Evolutionary conservation across 2,329 filamentous ascomycete species (phyloP).

Genomic region (Helotiales sp.): DNA sequence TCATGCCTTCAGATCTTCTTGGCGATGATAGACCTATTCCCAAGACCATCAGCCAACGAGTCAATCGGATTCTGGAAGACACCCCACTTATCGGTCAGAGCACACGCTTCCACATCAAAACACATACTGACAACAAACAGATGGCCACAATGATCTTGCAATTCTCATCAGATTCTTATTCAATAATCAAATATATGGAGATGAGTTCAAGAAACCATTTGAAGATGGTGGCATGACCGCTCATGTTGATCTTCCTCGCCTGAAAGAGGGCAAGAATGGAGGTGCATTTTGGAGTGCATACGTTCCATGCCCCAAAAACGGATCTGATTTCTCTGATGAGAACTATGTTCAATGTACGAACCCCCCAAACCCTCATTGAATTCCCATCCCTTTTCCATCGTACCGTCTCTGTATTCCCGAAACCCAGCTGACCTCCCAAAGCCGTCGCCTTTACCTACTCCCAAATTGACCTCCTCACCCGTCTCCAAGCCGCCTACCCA

Average conservation of each 20-base stretch:
- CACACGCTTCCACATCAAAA: constrained; percentile 3
- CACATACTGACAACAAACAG: constrained; percentile 49
- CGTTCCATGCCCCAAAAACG: constrained; percentile 74
- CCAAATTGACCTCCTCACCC: constrained; percentile 75
- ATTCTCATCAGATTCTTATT: constrained; percentile 70
- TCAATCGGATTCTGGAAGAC: constrained; percentile 49
- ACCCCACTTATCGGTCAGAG: constrained; percentile 54
- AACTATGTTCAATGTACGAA: constrained; percentile 70
- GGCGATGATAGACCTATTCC: constrained; percentile 23
- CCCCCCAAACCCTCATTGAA: not conserved
- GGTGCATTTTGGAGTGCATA: constrained; percentile 96
- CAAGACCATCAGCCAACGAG: constrained; percentile 44
- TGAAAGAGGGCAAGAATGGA: constrained; percentile 73
- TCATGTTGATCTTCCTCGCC: constrained; percentile 81
- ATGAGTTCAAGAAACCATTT: constrained; percentile 76
- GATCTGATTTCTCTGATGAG: constrained; percentile 73
- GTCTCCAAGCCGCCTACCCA: constrained; percentile 68
- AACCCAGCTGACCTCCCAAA: constrained; percentile 37
- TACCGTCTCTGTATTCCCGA: not conserved
- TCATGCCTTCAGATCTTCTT: constrained; percentile 19
- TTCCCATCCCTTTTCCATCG: not conserved
- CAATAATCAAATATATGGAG: constrained; percentile 77
- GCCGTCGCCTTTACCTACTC: constrained; percentile 71
- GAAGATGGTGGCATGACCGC: constrained; percentile 67
- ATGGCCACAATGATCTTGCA: constrained; percentile 89